Percentiles rank a stretch among this genome's conserved stretches.
Evolutionary conservation across 2,329 filamentous ascomycete genomes (phyloP).

Genomic region (Magnaporthiopsis rhizophila): DNA sequence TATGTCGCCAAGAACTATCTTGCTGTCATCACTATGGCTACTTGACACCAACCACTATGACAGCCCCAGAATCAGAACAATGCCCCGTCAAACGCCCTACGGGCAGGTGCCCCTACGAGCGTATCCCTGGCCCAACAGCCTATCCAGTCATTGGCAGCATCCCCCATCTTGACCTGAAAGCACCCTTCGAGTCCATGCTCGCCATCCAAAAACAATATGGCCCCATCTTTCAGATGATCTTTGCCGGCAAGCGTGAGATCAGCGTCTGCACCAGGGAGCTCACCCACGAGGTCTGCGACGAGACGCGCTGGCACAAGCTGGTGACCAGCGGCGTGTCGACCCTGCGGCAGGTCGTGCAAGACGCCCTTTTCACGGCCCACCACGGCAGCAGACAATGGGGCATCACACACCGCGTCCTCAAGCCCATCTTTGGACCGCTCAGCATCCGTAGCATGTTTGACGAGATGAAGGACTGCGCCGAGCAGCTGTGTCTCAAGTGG

Average conservation of each 20-base stretch:
- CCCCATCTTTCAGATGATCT: slow-evolving; percentile 2
- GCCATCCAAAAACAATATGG: background rate
- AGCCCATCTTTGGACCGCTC: background rate
- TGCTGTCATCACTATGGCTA: background rate
- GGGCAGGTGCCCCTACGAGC: background rate
- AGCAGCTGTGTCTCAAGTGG: slow-evolving; percentile 5
- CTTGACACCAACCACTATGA: background rate
- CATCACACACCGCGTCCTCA: background rate
- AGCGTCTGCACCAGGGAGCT: slow-evolving; percentile 5
- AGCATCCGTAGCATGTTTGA: slow-evolving; percentile 4
- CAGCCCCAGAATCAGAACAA: background rate
- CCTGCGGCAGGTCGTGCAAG: background rate
- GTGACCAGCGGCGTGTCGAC: slow-evolving; percentile 1
- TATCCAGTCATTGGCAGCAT: slow-evolving; percentile 1
- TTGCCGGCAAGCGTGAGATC: slow-evolving; percentile 6
- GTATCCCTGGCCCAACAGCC: background rate
- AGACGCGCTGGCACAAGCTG: slow-evolving; percentile 2
- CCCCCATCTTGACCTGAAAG: slow-evolving; percentile 2
- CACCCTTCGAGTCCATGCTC: slow-evolving; percentile 2
- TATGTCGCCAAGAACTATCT: too few species aligned
- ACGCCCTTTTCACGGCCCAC: background rate
- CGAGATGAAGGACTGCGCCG: slow-evolving; percentile 4
- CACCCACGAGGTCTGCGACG: slow-evolving; percentile 1
- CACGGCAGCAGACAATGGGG: background rate
- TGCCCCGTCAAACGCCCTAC: background rate